These are phyloP conservation scores for Pilaira anomala DNA, from an alignment of 192 early-diverging fungal genomes.

Conservation along the genomic window DNA sequence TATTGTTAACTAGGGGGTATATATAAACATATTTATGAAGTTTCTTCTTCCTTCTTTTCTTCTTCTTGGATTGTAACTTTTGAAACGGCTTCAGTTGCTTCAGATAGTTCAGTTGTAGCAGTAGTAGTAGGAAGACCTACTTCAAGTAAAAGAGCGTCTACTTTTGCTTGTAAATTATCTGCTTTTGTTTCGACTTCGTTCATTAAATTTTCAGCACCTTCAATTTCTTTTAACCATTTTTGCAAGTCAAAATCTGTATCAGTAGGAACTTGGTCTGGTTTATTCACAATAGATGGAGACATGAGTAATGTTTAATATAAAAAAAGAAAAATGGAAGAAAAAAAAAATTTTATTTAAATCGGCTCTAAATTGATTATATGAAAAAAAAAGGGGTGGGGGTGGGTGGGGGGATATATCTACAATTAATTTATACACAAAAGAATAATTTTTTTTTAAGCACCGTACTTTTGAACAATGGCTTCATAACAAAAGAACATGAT, in stretches of 20 bases:
- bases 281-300: no score
- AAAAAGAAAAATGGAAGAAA: no score
- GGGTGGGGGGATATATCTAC: background rate
- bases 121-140: background rate
- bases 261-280: no score
- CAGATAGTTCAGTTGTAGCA: no score
- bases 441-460: constrained; percentile 16
- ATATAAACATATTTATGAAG: background rate
- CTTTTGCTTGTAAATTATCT: constrained; percentile 19
- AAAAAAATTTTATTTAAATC: no score
- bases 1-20: background rate
- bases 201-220: constrained; percentile 27
- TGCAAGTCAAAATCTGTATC: constrained; percentile 16
- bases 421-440: background rate
- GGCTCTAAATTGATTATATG: background rate
- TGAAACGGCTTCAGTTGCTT: no score
- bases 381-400: background rate
- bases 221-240: constrained; percentile 28
- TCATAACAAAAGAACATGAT: constrained; percentile 92
- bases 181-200: constrained; percentile 22
- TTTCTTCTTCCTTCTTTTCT: no score
- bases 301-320: no score
- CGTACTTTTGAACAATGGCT: constrained; percentile 56
- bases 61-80: no score
- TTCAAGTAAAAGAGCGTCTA: constrained; percentile 23